Evolutionary conservation across 441 rosid genomes (phyloP), one percentile per base, ranked within the genome.

Genomic region (Erodium trifolium): DNA sequence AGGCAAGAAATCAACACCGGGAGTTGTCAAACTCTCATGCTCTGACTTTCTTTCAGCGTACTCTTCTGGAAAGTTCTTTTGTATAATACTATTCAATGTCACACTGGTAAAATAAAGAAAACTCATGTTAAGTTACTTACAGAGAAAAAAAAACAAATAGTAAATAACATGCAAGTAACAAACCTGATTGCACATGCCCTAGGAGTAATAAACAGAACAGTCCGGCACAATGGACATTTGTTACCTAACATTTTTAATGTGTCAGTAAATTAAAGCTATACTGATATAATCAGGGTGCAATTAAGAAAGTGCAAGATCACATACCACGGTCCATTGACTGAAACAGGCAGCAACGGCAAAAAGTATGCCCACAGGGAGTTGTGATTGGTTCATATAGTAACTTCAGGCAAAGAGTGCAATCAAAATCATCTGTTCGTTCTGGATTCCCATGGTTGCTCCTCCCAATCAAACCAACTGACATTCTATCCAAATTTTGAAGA

Each of bases 291-390:
- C 37, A 43, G 47, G 65, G 35, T 43, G 62, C 41, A 17, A 72
- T 49, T 23, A 47, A 49, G 59, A 72, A 31, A 67, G 55, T 47
- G 64, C 49, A 72, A 63, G 74, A 77, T 34, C 57, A 76, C 89
- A 79, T 60, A 90, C 97, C 90, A 49, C 91, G 84, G 79, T 91
- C 99, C 97, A 88, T 90, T 53, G 97, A 83, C 80, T 91, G 99
- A 71, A 90, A 85, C 59, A 91, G 84, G 75, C 97, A 94, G 49
- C 88, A 79, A 55, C 89, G 89, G 80, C 99, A 94, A 80, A 91
- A 94, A 59, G 97, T 86, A 85, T 94, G 99, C 68, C 99, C 99
- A 63, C 99, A 94, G 5, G 99, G 88, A 69, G 97, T 90, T 3
- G 99, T 94, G 68, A 86, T 78, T 71, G 99, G 99, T 63, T 91